Evolutionary conservation across 805 yeast species (phyloP).

Genomic region (Debaryomyces maramus): DNA sequence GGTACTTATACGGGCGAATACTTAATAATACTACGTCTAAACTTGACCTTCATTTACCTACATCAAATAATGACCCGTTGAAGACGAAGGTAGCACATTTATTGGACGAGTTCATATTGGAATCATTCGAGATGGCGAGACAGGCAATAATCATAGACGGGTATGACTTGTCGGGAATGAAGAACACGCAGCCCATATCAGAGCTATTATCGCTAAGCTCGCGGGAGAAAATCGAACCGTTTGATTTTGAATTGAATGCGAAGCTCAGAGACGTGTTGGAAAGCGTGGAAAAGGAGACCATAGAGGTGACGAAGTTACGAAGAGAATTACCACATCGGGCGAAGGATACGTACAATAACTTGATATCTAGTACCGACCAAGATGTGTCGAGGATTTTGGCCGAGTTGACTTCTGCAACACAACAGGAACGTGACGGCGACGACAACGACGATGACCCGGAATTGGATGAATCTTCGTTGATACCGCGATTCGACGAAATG

Average conservation of each 20-base stretch:
- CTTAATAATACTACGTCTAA: constrained; percentile 42
- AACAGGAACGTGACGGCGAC: constrained; percentile 6
- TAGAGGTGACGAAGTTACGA: constrained; percentile 55
- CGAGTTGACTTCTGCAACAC: constrained; percentile 15
- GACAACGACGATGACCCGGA: constrained; percentile 11
- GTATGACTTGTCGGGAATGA: constrained; percentile 29
- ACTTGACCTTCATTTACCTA: constrained; percentile 50
- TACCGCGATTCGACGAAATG: constrained; percentile 17
- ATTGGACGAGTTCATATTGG: constrained; percentile 48
- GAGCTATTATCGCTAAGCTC: constrained; percentile 29
- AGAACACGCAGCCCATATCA: constrained; percentile 13
- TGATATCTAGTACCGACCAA: constrained; percentile 31
- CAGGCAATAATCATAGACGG: constrained; percentile 63
- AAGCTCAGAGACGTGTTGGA: constrained; percentile 55
- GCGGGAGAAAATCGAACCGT: constrained; percentile 59
- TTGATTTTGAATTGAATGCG: constrained; percentile 64
- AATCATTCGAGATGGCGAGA: constrained; percentile 57
- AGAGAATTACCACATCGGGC: constrained; percentile 50
- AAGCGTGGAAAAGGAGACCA: constrained; percentile 62
- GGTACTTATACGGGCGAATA: constrained; percentile 47
- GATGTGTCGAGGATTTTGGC: constrained; percentile 27
- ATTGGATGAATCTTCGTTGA: constrained; percentile 11
- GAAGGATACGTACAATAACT: constrained; percentile 33
- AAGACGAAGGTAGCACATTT: constrained; percentile 42
- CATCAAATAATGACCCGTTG: constrained; percentile 44